Evolutionary conservation across 192 early-diverging fungal species (phyloP).

Genomic region (Coemansia sp.): DNA sequence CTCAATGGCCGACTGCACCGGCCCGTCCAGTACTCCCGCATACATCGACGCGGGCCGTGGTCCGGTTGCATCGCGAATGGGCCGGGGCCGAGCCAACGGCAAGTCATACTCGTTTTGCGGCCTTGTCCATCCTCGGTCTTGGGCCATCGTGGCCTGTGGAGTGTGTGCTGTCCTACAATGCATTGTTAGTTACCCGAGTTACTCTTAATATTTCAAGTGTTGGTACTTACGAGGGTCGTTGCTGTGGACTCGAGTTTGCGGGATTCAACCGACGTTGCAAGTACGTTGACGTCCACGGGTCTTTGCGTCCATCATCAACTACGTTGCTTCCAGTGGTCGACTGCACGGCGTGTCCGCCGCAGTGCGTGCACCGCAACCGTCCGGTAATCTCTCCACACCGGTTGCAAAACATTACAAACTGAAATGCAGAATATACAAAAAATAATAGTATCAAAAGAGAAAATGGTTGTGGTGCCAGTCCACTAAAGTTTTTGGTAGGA

Average conservation of each 20-base stretch:
- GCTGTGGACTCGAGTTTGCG: constrained; percentile 8
- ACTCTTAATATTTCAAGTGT: background rate
- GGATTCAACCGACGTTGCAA: constrained; percentile 41
- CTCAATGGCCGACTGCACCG: constrained; percentile 43
- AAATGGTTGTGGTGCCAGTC: background rate
- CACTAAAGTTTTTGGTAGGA: background rate
- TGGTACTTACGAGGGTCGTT: constrained; percentile 22
- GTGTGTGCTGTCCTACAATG: too few species aligned
- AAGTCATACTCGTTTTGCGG: background rate
- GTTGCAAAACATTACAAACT: constrained; percentile 35
- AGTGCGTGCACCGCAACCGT: constrained; percentile 20
- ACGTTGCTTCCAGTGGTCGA: constrained; percentile 34
- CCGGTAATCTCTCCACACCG: constrained; percentile 46
- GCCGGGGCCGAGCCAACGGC: constrained; percentile 24
- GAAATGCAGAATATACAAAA: background rate
- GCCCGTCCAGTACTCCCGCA: constrained; percentile 27
- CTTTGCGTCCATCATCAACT: constrained; percentile 23
- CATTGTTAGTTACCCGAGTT: too few species aligned
- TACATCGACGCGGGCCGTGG: constrained; percentile 44
- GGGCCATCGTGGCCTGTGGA: too few species aligned
- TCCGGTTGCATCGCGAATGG: constrained; percentile 31
- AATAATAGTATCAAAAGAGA: background rate
- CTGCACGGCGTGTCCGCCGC: constrained; percentile 37
- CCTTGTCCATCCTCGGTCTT: background rate
- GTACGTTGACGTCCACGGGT: constrained; percentile 52